phyloP scores from a whole-genome alignment of 73 alveolate species.

The Breviolum minutum region DNA sequence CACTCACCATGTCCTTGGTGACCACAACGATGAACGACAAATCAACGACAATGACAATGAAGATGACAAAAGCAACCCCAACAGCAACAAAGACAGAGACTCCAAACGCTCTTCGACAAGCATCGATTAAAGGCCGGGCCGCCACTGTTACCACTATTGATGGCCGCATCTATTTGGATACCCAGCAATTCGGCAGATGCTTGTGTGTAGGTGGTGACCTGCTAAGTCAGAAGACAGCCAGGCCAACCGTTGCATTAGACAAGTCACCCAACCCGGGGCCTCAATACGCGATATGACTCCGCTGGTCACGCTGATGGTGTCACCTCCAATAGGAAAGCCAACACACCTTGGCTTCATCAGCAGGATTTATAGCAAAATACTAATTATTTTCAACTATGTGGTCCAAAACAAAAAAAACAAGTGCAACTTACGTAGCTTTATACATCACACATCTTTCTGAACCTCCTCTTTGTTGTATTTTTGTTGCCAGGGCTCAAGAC shows the following conservation, averaged over 20 bases:
- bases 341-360: constrained; percentile 51
- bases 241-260: background rate
- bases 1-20: constrained; percentile 60
- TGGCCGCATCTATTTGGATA: constrained; percentile 94
- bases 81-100: background rate
- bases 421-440: background rate
- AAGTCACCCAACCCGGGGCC: constrained; percentile 7
- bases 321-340: constrained; percentile 80
- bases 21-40: background rate
- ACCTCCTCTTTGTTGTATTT: too few relatives aligned
- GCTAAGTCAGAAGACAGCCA: background rate
- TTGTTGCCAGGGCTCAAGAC: constrained; percentile 55
- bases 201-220: constrained; percentile 95
- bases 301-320: constrained; percentile 57
- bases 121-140: constrained; percentile 90
- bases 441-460: background rate
- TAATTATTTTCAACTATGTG: background rate
- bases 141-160: constrained; percentile 93
- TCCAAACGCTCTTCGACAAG: background rate
- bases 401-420: background rate
- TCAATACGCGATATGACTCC: constrained; percentile 88
- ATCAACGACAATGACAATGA: background rate
- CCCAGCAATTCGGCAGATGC: constrained; percentile 92
- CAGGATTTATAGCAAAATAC: background rate
- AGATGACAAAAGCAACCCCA: background rate